These are phyloP conservation scores for Colletotrichum liaoningense DNA, from an alignment of 2,329 filamentous ascomycete genomes.

Conservation along the genomic window DNA sequence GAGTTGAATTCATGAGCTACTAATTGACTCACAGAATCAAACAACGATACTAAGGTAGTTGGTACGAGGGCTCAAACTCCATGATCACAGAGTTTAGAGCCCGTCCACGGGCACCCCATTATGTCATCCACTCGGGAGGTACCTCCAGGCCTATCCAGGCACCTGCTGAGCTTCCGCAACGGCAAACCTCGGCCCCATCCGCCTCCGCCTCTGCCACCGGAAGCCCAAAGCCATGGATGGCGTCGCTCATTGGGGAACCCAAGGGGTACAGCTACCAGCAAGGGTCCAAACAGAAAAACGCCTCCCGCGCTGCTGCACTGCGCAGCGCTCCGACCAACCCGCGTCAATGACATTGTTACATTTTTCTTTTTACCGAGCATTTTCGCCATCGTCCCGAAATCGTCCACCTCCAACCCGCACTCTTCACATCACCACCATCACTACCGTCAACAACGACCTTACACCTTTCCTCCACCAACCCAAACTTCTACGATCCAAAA, in stretches of 20 bases:
- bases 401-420: not conserved
- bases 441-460: not conserved
- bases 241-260: not conserved
- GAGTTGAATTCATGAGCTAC: too few species aligned
- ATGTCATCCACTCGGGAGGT: too few species aligned
- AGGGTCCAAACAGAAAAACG: not conserved
- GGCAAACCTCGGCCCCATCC: not conserved
- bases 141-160: too few species aligned
- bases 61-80: too few species aligned
- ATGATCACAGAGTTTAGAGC: too few species aligned
- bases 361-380: conserved; percentile 5
- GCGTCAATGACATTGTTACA: conserved; percentile 30
- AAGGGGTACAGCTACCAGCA: not conserved
- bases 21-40: too few species aligned
- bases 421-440: not conserved
- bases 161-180: not conserved
- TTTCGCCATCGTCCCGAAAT: not conserved
- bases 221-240: not conserved
- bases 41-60: too few species aligned
- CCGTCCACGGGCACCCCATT: too few species aligned
- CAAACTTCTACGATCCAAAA: too few species aligned
- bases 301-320: not conserved
- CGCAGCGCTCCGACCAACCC: not conserved
- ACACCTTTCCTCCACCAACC: too few species aligned
- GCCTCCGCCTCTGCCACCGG: conserved; percentile 9